These are phyloP conservation scores for Hirsutella minnesotensis DNA, from an alignment of 2,329 filamentous ascomycete genomes.

Conservation along the genomic window DNA sequence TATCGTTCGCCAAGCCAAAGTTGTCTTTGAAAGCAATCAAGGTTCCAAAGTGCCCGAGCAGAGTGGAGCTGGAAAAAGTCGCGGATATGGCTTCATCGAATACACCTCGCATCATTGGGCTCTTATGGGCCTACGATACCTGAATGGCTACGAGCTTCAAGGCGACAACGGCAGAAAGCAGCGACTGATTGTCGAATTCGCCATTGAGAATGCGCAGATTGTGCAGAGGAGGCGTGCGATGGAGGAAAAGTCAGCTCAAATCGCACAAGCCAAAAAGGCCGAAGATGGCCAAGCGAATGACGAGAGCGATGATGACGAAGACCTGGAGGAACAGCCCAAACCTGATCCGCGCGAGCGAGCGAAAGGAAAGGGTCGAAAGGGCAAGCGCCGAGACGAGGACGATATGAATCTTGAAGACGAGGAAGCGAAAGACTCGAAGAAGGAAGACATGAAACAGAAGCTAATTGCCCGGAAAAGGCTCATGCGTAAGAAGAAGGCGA, in stretches of 20 bases:
- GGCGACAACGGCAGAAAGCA: constrained; percentile 66
- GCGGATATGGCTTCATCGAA: constrained; percentile 96
- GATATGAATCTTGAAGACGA: not conserved
- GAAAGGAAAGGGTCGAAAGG: not conserved
- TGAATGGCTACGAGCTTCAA: constrained; percentile 64
- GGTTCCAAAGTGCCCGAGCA: constrained; percentile 74
- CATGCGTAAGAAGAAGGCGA: constrained; percentile 57
- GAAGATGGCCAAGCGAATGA: constrained; percentile 5
- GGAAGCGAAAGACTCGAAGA: constrained; percentile 22
- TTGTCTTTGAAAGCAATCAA: constrained; percentile 81
- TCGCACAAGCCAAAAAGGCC: constrained; percentile 9
- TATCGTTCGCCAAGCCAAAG: constrained; percentile 86
- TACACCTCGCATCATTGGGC: constrained; percentile 90
- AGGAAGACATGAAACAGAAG: constrained; percentile 44
- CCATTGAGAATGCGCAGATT: constrained; percentile 95
- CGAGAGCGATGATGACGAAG: constrained; percentile 21
- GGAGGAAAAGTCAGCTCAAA: constrained; percentile 22
- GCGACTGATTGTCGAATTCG: constrained; percentile 88
- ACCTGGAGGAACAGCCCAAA: constrained; percentile 1
- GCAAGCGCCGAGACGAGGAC: not conserved
- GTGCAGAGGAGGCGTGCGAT: constrained; percentile 55
- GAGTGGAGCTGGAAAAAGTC: constrained; percentile 66
- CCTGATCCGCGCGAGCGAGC: not conserved
- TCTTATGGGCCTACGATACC: constrained; percentile 85
- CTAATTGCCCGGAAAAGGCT: constrained; percentile 80